Conservation (phyloP, 139 green algal species). For the Tetradesmus obliquus region DNA sequence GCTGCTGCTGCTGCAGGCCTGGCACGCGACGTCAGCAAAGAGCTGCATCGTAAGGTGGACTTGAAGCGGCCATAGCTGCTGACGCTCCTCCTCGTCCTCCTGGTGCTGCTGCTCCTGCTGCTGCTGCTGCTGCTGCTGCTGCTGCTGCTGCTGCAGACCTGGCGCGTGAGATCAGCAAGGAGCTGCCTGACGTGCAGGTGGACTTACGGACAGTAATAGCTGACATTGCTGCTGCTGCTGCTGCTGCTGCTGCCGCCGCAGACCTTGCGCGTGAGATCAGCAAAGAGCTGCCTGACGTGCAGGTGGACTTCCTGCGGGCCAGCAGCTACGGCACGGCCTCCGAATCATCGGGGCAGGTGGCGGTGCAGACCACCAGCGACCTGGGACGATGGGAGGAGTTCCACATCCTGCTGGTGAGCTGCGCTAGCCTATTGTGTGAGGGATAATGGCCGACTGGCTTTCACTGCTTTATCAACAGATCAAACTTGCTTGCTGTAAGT, state of each 20-base stretch:
- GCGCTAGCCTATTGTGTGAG: neutral
- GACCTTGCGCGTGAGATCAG: conserved; percentile 68
- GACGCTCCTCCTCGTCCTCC: no score
- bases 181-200: conserved; percentile 55
- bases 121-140: neutral
- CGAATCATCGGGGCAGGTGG: conserved; percentile 49
- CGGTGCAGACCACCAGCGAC: conserved; percentile 30
- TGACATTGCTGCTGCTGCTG: neutral
- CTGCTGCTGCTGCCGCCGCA: conserved; percentile 2
- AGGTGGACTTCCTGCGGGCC: conserved; percentile 70
- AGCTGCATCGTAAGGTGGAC: conserved; percentile 59
- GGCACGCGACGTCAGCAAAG: conserved; percentile 59
- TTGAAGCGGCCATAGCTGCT: conserved; percentile 39
- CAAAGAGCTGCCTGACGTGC: conserved; percentile 55
- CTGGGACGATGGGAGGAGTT: conserved; percentile 7
- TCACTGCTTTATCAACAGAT: no score
- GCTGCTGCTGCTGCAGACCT: conserved; percentile 55
- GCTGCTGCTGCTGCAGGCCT: conserved; percentile 53
- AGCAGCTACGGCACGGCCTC: conserved; percentile 56
- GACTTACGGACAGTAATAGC: conserved; percentile 52
- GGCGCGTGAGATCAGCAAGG: conserved; percentile 61
- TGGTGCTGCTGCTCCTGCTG: neutral
- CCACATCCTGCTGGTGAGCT: conserved; percentile 64
- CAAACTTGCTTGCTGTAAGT: no score
- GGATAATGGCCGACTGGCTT: no score